Evolutionary conservation across 345 rosid genomes (phyloP).

Genomic region (Aethionema arabicum): DNA sequence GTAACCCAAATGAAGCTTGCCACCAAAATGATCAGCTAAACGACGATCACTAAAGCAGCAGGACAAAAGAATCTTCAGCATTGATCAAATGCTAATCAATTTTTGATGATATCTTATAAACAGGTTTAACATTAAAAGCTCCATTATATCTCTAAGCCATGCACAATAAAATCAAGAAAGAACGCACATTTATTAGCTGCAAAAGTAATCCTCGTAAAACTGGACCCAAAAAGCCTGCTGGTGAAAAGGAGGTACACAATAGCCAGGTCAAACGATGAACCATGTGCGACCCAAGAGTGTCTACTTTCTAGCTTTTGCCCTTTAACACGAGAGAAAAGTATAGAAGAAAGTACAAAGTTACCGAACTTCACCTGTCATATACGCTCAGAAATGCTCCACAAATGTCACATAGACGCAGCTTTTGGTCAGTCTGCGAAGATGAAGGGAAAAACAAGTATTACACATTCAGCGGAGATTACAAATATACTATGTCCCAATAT

Average conservation of each 20-base stretch:
- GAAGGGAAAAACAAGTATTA: background rate
- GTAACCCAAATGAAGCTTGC: conserved; percentile 93
- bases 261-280: conserved; percentile 81
- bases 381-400: conserved; percentile 96
- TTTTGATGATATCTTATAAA: background rate
- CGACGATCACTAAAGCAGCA: conserved; percentile 80
- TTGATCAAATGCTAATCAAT: conserved; percentile 3
- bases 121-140: conserved; percentile 11
- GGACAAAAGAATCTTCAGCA: conserved; percentile 30
- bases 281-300: conserved; percentile 64
- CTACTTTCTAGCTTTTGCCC: conserved; percentile 46
- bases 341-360: conserved; percentile 10
- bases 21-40: conserved; percentile 97
- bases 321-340: conserved; percentile 35
- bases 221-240: conserved; percentile 99
- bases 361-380: conserved; percentile 70
- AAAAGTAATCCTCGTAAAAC: conserved; percentile 97
- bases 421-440: conserved; percentile 70
- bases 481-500: conserved; percentile 5
- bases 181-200: conserved; percentile 99
- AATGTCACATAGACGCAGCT: conserved; percentile 93
- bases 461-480: background rate
- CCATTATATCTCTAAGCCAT: conserved; percentile 43
- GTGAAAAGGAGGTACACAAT: conserved; percentile 87
- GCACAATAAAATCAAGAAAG: conserved; percentile 59